phyloP scores from a whole-genome alignment of 1,284 basidiomycete genomes.

The Neolentinus lepideus region DNA sequence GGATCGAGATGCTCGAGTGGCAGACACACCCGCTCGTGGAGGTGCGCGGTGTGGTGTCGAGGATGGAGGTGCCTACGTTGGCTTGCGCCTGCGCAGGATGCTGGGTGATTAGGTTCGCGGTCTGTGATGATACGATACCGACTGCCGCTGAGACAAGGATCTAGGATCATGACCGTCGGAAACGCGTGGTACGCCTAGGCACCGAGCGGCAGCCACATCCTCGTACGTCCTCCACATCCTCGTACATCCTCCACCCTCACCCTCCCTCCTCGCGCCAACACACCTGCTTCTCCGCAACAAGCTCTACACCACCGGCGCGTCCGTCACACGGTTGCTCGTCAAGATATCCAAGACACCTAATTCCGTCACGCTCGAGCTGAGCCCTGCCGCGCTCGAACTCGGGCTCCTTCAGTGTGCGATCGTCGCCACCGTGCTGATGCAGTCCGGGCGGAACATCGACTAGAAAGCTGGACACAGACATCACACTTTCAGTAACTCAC shows the following conservation, averaged over 20 bases:
- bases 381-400: slow-evolving; percentile 23
- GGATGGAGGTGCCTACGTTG: slow-evolving; percentile 42
- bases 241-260: background rate
- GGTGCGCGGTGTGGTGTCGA: slow-evolving; percentile 39
- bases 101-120: too few relatives aligned
- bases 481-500: background rate
- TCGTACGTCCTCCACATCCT: slow-evolving; percentile 1
- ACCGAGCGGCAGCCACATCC: background rate
- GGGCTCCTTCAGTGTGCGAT: slow-evolving; percentile 25
- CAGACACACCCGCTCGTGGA: slow-evolving; percentile 45
- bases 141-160: too few relatives aligned
- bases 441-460: slow-evolving; percentile 27
- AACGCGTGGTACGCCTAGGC: slow-evolving; percentile 2
- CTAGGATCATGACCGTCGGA: background rate
- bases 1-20: slow-evolving; percentile 56
- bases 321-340: slow-evolving; percentile 12
- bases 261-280: background rate
- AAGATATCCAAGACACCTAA: slow-evolving; percentile 20
- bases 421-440: slow-evolving; percentile 26
- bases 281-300: background rate
- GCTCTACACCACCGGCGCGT: background rate
- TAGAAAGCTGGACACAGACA: slow-evolving; percentile 12
- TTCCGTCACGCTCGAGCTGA: slow-evolving; percentile 24
- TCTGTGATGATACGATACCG: too few relatives aligned
- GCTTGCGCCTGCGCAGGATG: slow-evolving; percentile 46